phyloP scores from a whole-genome alignment of 2,329 filamentous ascomycete species.

The Tolypocladium tropicale region DNA sequence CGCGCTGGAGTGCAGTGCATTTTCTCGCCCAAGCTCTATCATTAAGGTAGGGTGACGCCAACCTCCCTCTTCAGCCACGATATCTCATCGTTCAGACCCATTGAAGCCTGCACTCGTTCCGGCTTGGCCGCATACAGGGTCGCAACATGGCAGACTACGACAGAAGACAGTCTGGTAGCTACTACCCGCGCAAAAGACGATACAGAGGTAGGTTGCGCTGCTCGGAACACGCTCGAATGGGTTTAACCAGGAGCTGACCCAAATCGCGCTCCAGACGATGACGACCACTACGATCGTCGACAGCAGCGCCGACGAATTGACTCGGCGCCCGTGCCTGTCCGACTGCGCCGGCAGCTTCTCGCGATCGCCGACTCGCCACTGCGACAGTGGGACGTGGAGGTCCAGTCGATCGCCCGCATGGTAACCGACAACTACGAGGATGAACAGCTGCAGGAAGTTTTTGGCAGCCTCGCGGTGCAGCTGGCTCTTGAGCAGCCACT shows the following conservation, averaged over 20 bases:
- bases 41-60: background rate
- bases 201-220: constrained; percentile 56
- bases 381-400: constrained; percentile 69
- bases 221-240: background rate
- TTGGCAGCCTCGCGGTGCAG: constrained; percentile 64
- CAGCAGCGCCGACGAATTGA: constrained; percentile 65
- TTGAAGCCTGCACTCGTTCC: background rate
- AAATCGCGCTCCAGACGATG: constrained; percentile 38
- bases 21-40: background rate
- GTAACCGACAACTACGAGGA: constrained; percentile 82
- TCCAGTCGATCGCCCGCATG: constrained; percentile 61
- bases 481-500: constrained; percentile 84
- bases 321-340: constrained; percentile 55
- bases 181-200: constrained; percentile 64
- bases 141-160: constrained; percentile 44
- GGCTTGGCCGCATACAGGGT: background rate
- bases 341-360: constrained; percentile 68
- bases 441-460: constrained; percentile 61
- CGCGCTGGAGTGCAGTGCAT: background rate
- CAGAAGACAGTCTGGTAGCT: constrained; percentile 39
- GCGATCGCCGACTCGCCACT: constrained; percentile 74
- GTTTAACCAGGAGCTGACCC: background rate
- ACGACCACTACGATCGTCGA: constrained; percentile 68
- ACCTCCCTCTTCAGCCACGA: background rate
- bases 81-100: background rate